Conservation (phyloP, 2,329 filamentous ascomycete genomes). For the Gnomoniopsis smithogilvyi region DNA sequence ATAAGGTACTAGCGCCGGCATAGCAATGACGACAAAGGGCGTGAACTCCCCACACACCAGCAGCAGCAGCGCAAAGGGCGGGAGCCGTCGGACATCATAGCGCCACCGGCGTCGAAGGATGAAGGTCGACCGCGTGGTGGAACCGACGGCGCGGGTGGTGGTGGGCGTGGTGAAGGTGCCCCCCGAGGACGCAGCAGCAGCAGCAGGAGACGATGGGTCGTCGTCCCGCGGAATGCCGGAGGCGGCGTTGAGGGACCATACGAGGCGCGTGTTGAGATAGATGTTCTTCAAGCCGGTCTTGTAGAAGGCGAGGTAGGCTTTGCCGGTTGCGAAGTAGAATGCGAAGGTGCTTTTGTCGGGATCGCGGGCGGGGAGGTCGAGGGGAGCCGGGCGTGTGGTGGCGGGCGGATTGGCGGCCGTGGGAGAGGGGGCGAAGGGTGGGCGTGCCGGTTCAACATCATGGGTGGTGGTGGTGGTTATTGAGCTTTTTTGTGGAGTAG, state of each 20-base stretch:
- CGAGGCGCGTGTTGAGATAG: conserved; percentile 59
- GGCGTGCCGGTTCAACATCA: neutral
- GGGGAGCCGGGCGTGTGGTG: conserved; percentile 68
- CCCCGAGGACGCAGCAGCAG: conserved; percentile 30
- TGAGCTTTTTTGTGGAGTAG: neutral
- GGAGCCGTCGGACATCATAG: conserved; percentile 74
- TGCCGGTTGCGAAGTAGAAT: conserved; percentile 63
- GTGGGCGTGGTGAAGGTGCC: conserved; percentile 40
- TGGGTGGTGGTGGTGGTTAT: neutral
- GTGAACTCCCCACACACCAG: conserved; percentile 83
- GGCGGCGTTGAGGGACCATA: conserved; percentile 39
- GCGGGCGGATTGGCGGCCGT: conserved; percentile 60
- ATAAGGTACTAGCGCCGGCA: conserved; percentile 70
- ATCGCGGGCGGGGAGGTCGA: conserved; percentile 58
- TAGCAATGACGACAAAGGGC: conserved; percentile 69
- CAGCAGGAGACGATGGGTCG: conserved; percentile 31
- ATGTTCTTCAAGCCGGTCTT: conserved; percentile 78
- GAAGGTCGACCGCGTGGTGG: conserved; percentile 61
- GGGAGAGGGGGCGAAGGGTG: neutral
- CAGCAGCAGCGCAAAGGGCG: conserved; percentile 73
- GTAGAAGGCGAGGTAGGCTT: conserved; percentile 82
- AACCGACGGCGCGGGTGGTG: conserved; percentile 28
- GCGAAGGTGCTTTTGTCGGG: conserved; percentile 40
- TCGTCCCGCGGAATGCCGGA: conserved; percentile 1
- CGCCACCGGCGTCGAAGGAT: conserved; percentile 66